A percentile compares a stretch with the other conserved stretches of the same genome.
phyloP scores from a whole-genome alignment of 208 protist genomes.

The Wallacemonas collosoma region DNA sequence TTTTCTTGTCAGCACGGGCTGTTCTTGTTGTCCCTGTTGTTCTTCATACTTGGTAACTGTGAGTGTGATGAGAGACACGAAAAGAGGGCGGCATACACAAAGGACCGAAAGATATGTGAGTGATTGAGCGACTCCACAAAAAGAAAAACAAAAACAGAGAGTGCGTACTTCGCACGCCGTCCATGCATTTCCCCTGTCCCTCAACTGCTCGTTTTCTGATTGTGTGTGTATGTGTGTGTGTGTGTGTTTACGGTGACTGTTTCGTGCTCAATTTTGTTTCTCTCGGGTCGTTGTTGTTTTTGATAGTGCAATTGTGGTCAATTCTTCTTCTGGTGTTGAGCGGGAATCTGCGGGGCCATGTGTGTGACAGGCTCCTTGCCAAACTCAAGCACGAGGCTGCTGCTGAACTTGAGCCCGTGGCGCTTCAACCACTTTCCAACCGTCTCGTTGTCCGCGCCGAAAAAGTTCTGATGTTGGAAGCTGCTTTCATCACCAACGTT shows the following conservation, averaged over 20 bases:
- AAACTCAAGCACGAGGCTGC: slow-evolving; percentile 83
- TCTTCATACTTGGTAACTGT: not conserved
- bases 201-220: not conserved
- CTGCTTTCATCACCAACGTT: slow-evolving; percentile 72
- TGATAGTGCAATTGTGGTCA: not conserved
- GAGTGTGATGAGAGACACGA: not conserved
- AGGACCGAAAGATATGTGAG: not conserved
- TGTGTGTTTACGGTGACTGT: not conserved
- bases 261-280: not conserved
- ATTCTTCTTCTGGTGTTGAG: slow-evolving; percentile 9
- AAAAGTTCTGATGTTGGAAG: slow-evolving; percentile 84
- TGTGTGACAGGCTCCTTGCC: slow-evolving; percentile 86
- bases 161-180: not conserved
- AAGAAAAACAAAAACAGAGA: not conserved
- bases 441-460: slow-evolving; percentile 69
- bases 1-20: not conserved
- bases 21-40: not conserved
- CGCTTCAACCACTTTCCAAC: slow-evolving; percentile 85
- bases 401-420: slow-evolving; percentile 72
- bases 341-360: slow-evolving; percentile 33
- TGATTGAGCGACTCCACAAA: not conserved
- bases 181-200: not conserved
- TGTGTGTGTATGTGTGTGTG: not conserved
- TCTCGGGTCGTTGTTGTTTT: not conserved
- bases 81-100: not conserved